phyloP scores from a whole-genome alignment of 73 alveolate species.

The Paramecium biaurelia region DNA sequence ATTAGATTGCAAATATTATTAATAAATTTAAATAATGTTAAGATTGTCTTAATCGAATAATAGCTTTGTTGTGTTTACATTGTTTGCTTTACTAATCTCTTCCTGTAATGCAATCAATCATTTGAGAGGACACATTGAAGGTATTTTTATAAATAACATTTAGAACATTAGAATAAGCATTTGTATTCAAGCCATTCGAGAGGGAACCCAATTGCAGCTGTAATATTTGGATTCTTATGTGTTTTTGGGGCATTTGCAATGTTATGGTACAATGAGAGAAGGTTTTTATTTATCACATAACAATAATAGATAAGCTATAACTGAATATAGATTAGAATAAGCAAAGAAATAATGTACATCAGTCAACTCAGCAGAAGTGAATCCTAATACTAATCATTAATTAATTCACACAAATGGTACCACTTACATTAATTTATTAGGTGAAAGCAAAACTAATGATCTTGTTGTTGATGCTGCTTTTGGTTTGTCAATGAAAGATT shows the following conservation, averaged over 20 bases:
- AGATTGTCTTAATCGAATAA: not conserved
- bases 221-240: not conserved
- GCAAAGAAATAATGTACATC: conserved; percentile 5
- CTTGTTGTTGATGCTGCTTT: not conserved
- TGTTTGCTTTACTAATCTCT: not conserved
- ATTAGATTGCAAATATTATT: not conserved
- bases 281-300: not conserved
- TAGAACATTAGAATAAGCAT: not conserved
- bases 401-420: conserved; percentile 17
- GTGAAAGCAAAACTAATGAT: not conserved
- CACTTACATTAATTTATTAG: not conserved
- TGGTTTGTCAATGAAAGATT: not conserved
- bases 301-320: not conserved
- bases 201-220: not conserved
- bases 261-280: conserved; percentile 46
- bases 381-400: not conserved
- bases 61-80: not conserved
- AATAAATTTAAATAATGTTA: not conserved
- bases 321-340: conserved; percentile 4
- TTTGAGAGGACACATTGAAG: not conserved
- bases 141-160: not conserved
- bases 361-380: not conserved
- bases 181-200: not conserved
- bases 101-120: not conserved
- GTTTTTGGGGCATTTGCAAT: not conserved